phyloP scores from a whole-genome alignment of 129 eudicot genomes.

The Rutidosis leptorrhynchoides region DNA sequence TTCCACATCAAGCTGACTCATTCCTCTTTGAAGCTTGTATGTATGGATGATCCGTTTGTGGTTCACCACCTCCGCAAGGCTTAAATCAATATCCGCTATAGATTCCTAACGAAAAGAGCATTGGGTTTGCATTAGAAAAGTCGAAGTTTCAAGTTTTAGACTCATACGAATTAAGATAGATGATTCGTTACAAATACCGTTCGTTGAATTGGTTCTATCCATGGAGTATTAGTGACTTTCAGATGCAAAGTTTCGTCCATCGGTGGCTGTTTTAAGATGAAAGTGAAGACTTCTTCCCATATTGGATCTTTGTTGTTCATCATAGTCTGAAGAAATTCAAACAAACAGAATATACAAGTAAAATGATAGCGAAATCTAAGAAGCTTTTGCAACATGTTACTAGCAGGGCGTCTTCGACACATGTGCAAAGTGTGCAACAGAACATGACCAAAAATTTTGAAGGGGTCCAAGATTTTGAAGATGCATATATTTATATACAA shows the following conservation, averaged over 20 bases:
- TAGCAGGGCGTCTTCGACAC: no score
- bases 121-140: not conserved
- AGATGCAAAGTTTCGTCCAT: slow-evolving; percentile 46
- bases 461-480: no score
- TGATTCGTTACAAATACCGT: slow-evolving; percentile 43
- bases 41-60: slow-evolving; percentile 52
- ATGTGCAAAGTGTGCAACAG: no score
- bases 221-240: slow-evolving; percentile 49
- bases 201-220: slow-evolving; percentile 46
- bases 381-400: not conserved
- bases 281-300: slow-evolving; percentile 61
- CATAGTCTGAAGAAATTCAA: slow-evolving; percentile 32
- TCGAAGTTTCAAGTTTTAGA: not conserved
- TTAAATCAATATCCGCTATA: slow-evolving; percentile 49
- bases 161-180: not conserved
- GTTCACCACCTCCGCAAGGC: slow-evolving; percentile 45
- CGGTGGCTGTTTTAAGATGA: slow-evolving; percentile 61
- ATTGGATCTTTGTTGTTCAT: slow-evolving; percentile 59
- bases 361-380: not conserved
- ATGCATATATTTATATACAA: no score
- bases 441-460: no score
- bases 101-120: slow-evolving; percentile 38
- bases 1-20: slow-evolving; percentile 55
- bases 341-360: not conserved
- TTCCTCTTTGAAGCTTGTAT: slow-evolving; percentile 45